Evolutionary conservation across 192 early-diverging fungal species (phyloP).

Genomic region (Glomus cerebriforme): DNA sequence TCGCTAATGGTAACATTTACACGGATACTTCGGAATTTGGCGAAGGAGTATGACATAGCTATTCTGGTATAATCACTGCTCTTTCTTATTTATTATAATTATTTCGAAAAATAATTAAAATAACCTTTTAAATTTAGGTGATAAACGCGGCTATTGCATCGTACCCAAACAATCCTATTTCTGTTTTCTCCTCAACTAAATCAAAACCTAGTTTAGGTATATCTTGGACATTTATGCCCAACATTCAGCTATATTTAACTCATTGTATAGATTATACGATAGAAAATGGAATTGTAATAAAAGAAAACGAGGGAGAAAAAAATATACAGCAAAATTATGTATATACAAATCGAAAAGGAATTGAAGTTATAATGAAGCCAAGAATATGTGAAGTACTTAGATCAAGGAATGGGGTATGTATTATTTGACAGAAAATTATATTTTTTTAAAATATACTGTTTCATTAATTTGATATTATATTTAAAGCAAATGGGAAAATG

Average conservation of each 20-base stretch:
- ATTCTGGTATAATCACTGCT: slow-evolving; percentile 4
- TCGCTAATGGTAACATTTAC: slow-evolving; percentile 20
- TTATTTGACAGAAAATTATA: not conserved
- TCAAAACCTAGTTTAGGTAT: slow-evolving; percentile 26
- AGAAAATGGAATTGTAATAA: too few relatives aligned
- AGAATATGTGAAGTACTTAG: slow-evolving; percentile 14
- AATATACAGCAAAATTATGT: not conserved
- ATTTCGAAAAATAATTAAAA: not conserved
- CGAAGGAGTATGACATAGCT: slow-evolving; percentile 4
- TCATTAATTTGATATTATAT: not conserved
- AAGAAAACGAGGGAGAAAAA: not conserved
- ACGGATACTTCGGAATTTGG: slow-evolving; percentile 23
- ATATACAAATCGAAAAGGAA: slow-evolving; percentile 9
- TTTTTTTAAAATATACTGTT: not conserved
- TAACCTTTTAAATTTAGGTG: not conserved
- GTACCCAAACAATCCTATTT: not conserved
- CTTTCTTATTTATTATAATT: too few relatives aligned
- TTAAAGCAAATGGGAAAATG: slow-evolving; percentile 7
- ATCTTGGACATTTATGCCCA: slow-evolving; percentile 24
- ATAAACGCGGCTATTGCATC: not conserved
- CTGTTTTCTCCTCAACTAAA: slow-evolving; percentile 22
- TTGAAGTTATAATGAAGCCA: not conserved
- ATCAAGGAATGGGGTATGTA: not conserved
- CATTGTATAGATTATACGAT: not conserved
- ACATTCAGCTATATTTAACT: slow-evolving; percentile 22